phyloP scores from a whole-genome alignment of 345 rosid species.

The Heritiera fomes region DNA sequence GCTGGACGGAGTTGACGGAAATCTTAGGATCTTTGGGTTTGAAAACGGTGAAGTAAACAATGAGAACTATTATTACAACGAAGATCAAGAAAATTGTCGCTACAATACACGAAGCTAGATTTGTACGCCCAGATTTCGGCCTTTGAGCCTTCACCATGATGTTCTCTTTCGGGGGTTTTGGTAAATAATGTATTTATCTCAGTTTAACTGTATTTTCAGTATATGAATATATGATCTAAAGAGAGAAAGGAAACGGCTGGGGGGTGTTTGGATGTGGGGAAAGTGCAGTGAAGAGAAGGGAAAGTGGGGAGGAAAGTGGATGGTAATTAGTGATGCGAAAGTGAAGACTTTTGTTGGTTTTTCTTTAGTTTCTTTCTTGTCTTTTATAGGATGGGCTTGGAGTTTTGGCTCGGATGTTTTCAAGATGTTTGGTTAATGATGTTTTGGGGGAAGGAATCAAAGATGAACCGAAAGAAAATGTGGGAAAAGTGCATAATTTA shows the following conservation, averaged over 20 bases:
- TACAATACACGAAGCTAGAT: conserved; percentile 90
- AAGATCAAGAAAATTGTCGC: conserved; percentile 85
- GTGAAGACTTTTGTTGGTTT: not conserved
- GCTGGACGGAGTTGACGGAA: conserved; percentile 82
- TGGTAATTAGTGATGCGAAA: not conserved
- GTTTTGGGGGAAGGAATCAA: not conserved
- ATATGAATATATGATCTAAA: not conserved
- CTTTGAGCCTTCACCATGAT: conserved; percentile 38
- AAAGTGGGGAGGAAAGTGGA: too few relatives aligned
- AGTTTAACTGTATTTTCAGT: not conserved
- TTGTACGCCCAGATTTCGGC: conserved; percentile 61
- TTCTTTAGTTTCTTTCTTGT: not conserved
- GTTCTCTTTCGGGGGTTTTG: too few relatives aligned
- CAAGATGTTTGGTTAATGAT: not conserved
- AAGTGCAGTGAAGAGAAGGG: not conserved
- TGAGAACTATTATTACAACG: conserved; percentile 53
- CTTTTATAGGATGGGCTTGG: not conserved
- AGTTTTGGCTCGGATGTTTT: not conserved
- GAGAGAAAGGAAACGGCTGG: not conserved
- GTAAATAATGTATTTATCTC: not conserved
- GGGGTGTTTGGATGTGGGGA: not conserved
- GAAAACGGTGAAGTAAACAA: conserved; percentile 93
- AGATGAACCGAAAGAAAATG: not conserved
- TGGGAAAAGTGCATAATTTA: not conserved
- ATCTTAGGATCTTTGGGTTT: conserved; percentile 88